Conservation (phyloP, 2,329 filamentous ascomycete genomes). For the Fusarium tjaetaba region DNA sequence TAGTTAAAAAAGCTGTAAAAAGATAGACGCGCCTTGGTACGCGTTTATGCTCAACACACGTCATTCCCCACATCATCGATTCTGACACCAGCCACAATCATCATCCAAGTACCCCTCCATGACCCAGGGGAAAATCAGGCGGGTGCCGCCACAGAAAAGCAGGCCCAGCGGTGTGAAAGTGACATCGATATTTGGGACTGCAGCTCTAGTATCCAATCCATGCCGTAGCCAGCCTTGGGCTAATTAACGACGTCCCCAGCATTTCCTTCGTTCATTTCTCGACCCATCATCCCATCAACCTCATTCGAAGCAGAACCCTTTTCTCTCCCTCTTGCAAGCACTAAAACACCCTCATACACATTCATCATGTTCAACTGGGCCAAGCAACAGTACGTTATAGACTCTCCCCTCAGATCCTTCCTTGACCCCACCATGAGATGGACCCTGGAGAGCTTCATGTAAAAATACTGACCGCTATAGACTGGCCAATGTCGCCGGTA, state of each 20-base stretch:
- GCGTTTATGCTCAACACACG: slow-evolving; percentile 31
- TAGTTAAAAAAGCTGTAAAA: too few species aligned
- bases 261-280: slow-evolving; percentile 31
- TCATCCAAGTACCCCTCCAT: slow-evolving; percentile 31
- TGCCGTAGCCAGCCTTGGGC: neutral
- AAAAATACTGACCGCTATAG: slow-evolving; percentile 51
- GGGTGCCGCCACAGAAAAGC: slow-evolving; percentile 18
- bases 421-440: slow-evolving; percentile 20
- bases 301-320: slow-evolving; percentile 5
- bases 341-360: neutral
- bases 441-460: slow-evolving; percentile 5
- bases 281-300: slow-evolving; percentile 35
- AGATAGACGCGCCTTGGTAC: slow-evolving; percentile 27
- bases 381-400: slow-evolving; percentile 79
- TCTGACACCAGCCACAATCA: slow-evolving; percentile 25
- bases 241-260: slow-evolving; percentile 37
- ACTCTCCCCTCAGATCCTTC: slow-evolving; percentile 8
- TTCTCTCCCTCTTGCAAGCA: neutral
- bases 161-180: slow-evolving; percentile 37
- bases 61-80: slow-evolving; percentile 29
- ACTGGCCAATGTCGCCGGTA: slow-evolving; percentile 86
- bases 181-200: slow-evolving; percentile 23
- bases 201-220: slow-evolving; percentile 2
- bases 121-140: neutral
- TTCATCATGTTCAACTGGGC: slow-evolving; percentile 90